phyloP scores from a whole-genome alignment of 176 grass and related monocot species.

The Otatea glauca region DNA sequence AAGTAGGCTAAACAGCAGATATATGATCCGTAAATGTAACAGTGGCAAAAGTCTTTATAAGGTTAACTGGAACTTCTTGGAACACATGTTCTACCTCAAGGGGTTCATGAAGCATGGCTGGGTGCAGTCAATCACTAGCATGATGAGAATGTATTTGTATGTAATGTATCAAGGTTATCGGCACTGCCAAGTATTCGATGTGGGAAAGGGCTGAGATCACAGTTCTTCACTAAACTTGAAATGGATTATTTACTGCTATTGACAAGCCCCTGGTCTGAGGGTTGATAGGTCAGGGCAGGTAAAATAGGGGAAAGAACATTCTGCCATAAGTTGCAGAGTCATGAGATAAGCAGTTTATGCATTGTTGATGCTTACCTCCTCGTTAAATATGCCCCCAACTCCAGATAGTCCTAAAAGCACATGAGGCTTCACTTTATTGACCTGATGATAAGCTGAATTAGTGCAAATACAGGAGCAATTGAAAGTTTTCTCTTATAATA shows the following conservation, averaged over 20 bases:
- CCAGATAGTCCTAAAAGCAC: constrained; percentile 98
- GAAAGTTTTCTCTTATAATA: neutral
- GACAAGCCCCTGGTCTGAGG: neutral
- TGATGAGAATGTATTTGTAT: neutral
- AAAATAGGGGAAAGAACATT: constrained; percentile 2
- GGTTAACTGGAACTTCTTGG: neutral
- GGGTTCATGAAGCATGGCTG: neutral
- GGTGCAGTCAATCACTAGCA: neutral
- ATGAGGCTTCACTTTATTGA: constrained; percentile 93
- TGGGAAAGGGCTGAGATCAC: neutral
- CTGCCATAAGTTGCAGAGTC: constrained; percentile 30
- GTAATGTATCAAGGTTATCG: neutral
- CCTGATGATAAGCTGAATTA: constrained; percentile 62
- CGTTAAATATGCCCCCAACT: constrained; percentile 94
- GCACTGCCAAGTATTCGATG: neutral
- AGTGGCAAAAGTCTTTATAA: neutral
- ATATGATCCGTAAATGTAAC: constrained; percentile 5
- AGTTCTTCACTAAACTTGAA: neutral
- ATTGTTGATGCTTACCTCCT: constrained; percentile 65
- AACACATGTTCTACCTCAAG: neutral
- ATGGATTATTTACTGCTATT: constrained; percentile 6
- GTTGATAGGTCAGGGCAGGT: neutral
- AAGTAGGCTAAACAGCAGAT: constrained; percentile 24
- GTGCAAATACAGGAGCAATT: constrained; percentile 22
- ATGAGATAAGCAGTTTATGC: neutral